phyloP scores from a whole-genome alignment of 306 rosid genomes.

The Pyrus communis region DNA sequence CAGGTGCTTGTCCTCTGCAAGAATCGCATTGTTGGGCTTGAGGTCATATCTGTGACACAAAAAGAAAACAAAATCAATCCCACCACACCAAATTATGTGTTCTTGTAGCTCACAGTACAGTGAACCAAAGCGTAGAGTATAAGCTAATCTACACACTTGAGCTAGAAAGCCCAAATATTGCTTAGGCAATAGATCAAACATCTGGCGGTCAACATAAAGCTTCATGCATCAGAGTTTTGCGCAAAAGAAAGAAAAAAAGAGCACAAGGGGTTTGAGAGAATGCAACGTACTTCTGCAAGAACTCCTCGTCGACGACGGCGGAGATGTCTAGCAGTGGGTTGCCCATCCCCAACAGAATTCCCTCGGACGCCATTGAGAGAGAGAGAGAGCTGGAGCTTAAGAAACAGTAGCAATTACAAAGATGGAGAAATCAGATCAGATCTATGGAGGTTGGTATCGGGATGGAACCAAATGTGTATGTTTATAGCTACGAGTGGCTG shows the following conservation, averaged over 20 bases:
- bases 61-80: neutral
- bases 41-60: constrained; percentile 48
- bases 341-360: neutral
- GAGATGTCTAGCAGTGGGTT: constrained; percentile 82
- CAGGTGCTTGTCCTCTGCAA: constrained; percentile 87
- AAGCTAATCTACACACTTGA: neutral
- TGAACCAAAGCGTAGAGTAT: neutral
- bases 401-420: too few relatives aligned
- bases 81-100: neutral
- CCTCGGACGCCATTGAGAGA: neutral
- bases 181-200: neutral
- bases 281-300: constrained; percentile 44
- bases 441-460: too few relatives aligned
- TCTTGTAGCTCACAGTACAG: neutral
- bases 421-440: too few relatives aligned
- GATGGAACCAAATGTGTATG: too few relatives aligned
- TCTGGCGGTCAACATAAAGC: neutral
- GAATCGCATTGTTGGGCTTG: constrained; percentile 73
- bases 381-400: too few relatives aligned
- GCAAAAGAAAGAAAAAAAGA: neutral
- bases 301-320: constrained; percentile 57
- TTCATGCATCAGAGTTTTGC: neutral
- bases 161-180: neutral
- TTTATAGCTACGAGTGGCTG: too few relatives aligned
- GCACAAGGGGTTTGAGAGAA: neutral